Evolutionary conservation across 1,139 yeast species (phyloP), one percentile per base, ranked within the genome.

Genomic region (Cylindricascospora bacillispora): DNA sequence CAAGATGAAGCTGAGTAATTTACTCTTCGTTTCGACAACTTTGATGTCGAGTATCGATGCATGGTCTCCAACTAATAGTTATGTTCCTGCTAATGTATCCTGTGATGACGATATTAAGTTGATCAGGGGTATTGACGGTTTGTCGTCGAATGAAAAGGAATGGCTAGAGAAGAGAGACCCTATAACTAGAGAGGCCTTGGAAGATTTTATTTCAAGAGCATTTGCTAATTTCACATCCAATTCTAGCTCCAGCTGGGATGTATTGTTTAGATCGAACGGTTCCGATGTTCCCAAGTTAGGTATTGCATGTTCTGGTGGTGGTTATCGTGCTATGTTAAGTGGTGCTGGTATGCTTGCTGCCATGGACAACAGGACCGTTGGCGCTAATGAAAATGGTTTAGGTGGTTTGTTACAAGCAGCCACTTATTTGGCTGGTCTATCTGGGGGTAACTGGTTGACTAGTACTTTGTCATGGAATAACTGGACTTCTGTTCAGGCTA

Each of bases 281-380:
- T 22, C 26, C 15, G 29, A 37, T 22, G 33, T 38, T 6, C 52
- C 52, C 15, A 45, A 38, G 31, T 62, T 82, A 30, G 95, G 77
- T 4, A 49, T 82, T 12, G 83, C 93, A 2, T 78, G 81, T 49
- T 73, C 86, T 3, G 95, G 95, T 21, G 95, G 95, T 47, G 93
- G 95, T 3, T 83, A 80, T 56, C 67, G 95, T 34, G 93, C 95
- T 25, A 80, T 82, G 93, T 58, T 83, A 26, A 59, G 64, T 34
- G 94, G 93, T 7, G 94, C 93, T 2, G 95, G 95, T 19, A 74
- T 75, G 50, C 55, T 82, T 24, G 60, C 85, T 6, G 94, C 86
- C 1, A 54, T 81, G 31, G 95, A 83, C 51, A 67, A 70, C 42
- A 63, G 93, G 43, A 77, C 92, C 4, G 56, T 52, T 3, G 71